Percentiles rank a stretch among this genome's conserved stretches.
Conservation (phyloP, 352 stramenopile species). For the Globisporangium spinosum region DNA sequence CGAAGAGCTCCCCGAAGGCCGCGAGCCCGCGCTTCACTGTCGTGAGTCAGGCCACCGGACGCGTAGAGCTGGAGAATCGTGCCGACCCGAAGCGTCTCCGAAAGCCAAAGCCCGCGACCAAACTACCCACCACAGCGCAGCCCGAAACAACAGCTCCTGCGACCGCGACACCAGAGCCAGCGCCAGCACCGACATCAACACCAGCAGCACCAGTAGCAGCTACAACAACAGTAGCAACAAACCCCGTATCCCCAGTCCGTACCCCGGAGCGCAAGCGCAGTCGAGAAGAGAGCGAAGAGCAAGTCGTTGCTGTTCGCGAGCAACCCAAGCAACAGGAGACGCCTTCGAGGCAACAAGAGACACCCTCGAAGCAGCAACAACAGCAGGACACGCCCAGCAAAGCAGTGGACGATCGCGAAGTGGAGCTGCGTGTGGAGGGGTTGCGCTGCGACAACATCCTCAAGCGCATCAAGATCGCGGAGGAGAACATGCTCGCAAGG, state of each 20-base stretch:
- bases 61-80: slow-evolving; percentile 18
- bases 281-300: background rate
- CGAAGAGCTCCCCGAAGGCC: background rate
- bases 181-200: background rate
- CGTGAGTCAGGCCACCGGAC: slow-evolving; percentile 16
- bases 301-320: background rate
- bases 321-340: background rate
- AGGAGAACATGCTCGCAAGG: slow-evolving; percentile 28
- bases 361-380: background rate
- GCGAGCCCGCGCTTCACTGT: slow-evolving; percentile 13
- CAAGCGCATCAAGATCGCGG: slow-evolving; percentile 19
- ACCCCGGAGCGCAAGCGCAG: background rate
- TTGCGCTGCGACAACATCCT: slow-evolving; percentile 16
- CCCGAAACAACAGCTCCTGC: background rate
- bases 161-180: background rate
- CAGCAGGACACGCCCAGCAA: background rate
- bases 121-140: background rate
- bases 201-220: background rate
- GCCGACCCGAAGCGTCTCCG: slow-evolving; percentile 3
- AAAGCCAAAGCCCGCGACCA: background rate
- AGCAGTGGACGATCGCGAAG: slow-evolving; percentile 9
- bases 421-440: slow-evolving; percentile 15
- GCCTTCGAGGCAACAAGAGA: background rate
- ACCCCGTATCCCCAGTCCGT: background rate
- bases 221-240: background rate